Percentiles rank a stretch among this genome's conserved stretches.
These are phyloP conservation scores for Mikania micrantha DNA, from an alignment of 129 eudicot genomes.

Conservation along the genomic window DNA sequence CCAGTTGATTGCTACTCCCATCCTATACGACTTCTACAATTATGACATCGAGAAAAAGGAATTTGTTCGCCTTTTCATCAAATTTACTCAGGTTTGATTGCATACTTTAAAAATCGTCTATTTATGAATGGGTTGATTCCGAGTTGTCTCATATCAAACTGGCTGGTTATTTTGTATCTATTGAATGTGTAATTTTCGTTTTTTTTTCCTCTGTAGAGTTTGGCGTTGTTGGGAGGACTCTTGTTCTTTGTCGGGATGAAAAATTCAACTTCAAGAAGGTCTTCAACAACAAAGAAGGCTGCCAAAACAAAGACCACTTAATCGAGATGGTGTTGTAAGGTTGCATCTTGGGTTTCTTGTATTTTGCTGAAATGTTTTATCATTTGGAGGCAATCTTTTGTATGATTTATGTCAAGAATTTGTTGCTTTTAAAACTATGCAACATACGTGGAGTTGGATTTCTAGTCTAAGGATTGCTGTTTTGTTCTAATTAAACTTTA, in stretches of 20 bases:
- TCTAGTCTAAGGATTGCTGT: constrained; percentile 4
- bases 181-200: neutral
- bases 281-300: constrained; percentile 24
- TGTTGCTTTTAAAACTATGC: constrained; percentile 18
- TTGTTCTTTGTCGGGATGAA: constrained; percentile 35
- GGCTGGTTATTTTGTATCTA: neutral
- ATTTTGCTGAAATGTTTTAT: constrained; percentile 9
- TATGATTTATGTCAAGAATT: constrained; percentile 15
- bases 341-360: constrained; percentile 15
- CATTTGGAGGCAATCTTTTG: constrained; percentile 27
- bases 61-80: constrained; percentile 57
- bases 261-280: constrained; percentile 24
- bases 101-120: neutral
- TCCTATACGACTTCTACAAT: constrained; percentile 90
- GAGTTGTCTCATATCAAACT: neutral
- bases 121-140: neutral
- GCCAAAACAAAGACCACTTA: constrained; percentile 27
- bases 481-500: constrained; percentile 1
- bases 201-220: constrained; percentile 12
- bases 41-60: constrained; percentile 70
- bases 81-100: constrained; percentile 57
- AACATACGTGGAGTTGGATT: constrained; percentile 20
- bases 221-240: constrained; percentile 37
- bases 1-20: constrained; percentile 58
- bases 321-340: constrained; percentile 11